phyloP scores from a whole-genome alignment of 371 early-diverging fungal species.

The Mucor mucedo region DNA sequence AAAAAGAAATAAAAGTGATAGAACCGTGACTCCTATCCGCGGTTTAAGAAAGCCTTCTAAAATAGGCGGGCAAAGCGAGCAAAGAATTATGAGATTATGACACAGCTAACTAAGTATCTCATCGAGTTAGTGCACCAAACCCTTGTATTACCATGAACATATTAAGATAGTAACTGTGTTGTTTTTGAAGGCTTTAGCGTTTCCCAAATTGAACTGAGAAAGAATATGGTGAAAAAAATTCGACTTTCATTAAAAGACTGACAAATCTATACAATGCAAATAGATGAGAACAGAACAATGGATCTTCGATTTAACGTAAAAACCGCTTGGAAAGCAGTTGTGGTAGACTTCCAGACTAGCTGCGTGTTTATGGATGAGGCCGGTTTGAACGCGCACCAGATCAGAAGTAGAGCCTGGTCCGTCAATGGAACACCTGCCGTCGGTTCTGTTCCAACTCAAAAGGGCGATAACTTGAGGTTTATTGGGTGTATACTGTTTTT shows the following conservation, averaged over 20 bases:
- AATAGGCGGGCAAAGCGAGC: constrained; percentile 1
- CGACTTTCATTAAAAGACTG: constrained; percentile 8
- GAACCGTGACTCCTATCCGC: constrained; percentile 9
- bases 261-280: constrained; percentile 2
- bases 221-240: constrained; percentile 14
- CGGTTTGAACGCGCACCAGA: constrained; percentile 12
- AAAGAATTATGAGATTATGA: background rate
- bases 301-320: constrained; percentile 5
- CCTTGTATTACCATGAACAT: constrained; percentile 9
- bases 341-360: constrained; percentile 1
- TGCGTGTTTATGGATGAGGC: constrained; percentile 19
- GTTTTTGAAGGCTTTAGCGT: constrained; percentile 10
- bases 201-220: constrained; percentile 10
- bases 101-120: constrained; percentile 12
- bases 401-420: constrained; percentile 20
- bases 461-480: constrained; percentile 14
- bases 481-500: constrained; percentile 17
- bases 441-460: constrained; percentile 7
- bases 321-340: constrained; percentile 18
- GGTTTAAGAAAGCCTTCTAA: too few relatives aligned
- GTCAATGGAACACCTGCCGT: constrained; percentile 8
- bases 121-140: constrained; percentile 1
- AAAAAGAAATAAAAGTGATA: constrained; percentile 10
- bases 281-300: constrained; percentile 7
- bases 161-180: constrained; percentile 13